Evolutionary conservation across 1,284 basidiomycete genomes (phyloP), one percentile per base, ranked within the genome.

Genomic region (Leccinum angustisporum): DNA sequence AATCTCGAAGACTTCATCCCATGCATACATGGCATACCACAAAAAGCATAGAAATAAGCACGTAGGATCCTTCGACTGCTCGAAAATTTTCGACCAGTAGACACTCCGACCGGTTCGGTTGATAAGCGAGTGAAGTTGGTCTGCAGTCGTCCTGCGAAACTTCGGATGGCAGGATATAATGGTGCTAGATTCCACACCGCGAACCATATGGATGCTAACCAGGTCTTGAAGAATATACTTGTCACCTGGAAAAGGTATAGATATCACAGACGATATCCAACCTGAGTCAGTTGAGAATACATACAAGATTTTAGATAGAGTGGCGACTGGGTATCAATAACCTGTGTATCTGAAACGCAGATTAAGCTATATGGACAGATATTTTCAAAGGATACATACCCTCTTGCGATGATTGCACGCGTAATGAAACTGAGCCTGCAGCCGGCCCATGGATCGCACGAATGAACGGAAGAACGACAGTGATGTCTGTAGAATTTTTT

Each of bases 21-120:
- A 85, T 1, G 83, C 75, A 64, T 85, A 86, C 54, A 85, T 68
- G 0, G 81, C 79, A 66, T 84, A 82, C 83, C 84, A 86, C 54
- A 86, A 67, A 50, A 80, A 75, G 31, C 78, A 78, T 11, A 86
- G 63, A 27, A 85, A 70, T 2, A 83, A 68, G 58, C 84, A 82
- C 0, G 83, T 85, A 5, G 83, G 81, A 60, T 86, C 84, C 7
- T 69, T 70, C 2, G 79, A 76, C 2, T 67, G 67, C 3, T 66
- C 21, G 52, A 83, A 82, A n/a, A 83, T 80, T 21, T 79, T 78
- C 33, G 74, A 75, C 84, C 84, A 86, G 63, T 85, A 85, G 9
- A 86, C 83, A 25, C 82, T 83, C 46, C 71, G 75, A 9, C 83
- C 83, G 3, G 78, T 79, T 33, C 76, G 72, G 5, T 74, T 70